These are phyloP conservation scores for Apiotrichum brassicae DNA, from an alignment of 1,284 basidiomycete species.

Conservation along the genomic window DNA sequence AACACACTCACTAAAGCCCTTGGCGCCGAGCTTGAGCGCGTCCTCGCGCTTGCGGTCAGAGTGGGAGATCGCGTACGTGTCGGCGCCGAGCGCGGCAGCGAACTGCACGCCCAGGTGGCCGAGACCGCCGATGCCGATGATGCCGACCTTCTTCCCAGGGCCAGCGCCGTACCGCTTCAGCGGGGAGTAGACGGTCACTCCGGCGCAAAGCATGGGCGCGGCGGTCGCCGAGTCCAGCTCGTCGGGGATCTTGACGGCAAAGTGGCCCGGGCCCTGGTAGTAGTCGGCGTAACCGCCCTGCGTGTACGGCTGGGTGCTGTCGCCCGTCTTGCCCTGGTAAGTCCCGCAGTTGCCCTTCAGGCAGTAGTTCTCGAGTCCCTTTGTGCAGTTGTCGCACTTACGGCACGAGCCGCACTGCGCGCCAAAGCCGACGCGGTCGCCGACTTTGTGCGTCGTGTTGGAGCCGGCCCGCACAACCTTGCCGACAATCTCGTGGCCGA, in stretches of 20 bases:
- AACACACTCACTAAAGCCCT: not conserved
- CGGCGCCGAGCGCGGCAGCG: conserved; percentile 56
- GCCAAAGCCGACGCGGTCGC: conserved; percentile 61
- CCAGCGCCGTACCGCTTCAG: conserved; percentile 55
- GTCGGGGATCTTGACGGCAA: conserved; percentile 63
- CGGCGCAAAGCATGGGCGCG: conserved; percentile 54
- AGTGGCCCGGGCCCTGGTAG: conserved; percentile 55
- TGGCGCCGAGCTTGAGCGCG: conserved; percentile 57
- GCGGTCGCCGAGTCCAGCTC: conserved; percentile 54
- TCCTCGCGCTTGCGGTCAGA: conserved; percentile 59
- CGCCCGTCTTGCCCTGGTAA: conserved; percentile 19
- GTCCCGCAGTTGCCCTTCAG: conserved; percentile 15
- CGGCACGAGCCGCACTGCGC: conserved; percentile 56
- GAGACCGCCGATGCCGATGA: conserved; percentile 59
- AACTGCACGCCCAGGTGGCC: conserved; percentile 57
- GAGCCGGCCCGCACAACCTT: conserved; percentile 43
- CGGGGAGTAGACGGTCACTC: conserved; percentile 63
- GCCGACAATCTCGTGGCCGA: conserved; percentile 52
- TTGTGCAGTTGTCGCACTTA: conserved; percentile 54
- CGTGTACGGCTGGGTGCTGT: conserved; percentile 14
- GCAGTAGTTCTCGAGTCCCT: conserved; percentile 53
- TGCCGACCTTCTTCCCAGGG: conserved; percentile 61
- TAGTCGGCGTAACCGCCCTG: conserved; percentile 27
- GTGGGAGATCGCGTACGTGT: conserved; percentile 62
- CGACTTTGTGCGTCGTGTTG: conserved; percentile 53